A percentile compares a stretch with the other conserved stretches of the same genome.
Conservation (phyloP, 192 early-diverging fungal species). For the Kappamyces sp. region DNA sequence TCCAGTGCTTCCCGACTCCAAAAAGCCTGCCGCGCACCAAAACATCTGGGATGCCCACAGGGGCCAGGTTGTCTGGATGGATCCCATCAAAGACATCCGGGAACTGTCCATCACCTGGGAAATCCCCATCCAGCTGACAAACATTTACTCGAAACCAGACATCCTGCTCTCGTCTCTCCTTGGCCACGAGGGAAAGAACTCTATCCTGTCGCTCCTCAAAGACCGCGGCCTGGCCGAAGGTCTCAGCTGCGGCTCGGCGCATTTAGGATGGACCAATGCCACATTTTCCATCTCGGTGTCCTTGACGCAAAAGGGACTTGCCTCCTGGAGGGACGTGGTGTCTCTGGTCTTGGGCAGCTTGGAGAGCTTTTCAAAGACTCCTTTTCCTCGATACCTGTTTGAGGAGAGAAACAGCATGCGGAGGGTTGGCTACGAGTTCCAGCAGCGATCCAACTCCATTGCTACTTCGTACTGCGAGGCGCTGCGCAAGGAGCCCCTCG, state of each 20-base stretch:
- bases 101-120: constrained; percentile 34
- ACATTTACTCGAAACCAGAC: constrained; percentile 26
- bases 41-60: not conserved
- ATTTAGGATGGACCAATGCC: constrained; percentile 26
- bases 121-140: constrained; percentile 21
- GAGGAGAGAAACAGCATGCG: constrained; percentile 28
- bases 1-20: not conserved
- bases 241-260: constrained; percentile 23
- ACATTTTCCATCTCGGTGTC: constrained; percentile 28
- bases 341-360: constrained; percentile 17
- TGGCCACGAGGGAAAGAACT: constrained; percentile 31
- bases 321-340: constrained; percentile 23
- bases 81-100: constrained; percentile 33
- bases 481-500: constrained; percentile 29
- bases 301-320: constrained; percentile 29
- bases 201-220: constrained; percentile 28
- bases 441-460: constrained; percentile 23
- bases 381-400: constrained; percentile 27
- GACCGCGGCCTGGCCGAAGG: constrained; percentile 22
- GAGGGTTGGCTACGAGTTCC: constrained; percentile 31
- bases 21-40: not conserved
- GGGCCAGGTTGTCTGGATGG: constrained; percentile 26
- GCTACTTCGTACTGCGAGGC: constrained; percentile 20
- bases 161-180: constrained; percentile 20
- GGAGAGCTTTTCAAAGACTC: not conserved